A percentile compares a stretch with the other conserved stretches of the same genome.
Evolutionary conservation across 108 stramenopile genomes (phyloP).

Genomic region (Nitzschia sp.): DNA sequence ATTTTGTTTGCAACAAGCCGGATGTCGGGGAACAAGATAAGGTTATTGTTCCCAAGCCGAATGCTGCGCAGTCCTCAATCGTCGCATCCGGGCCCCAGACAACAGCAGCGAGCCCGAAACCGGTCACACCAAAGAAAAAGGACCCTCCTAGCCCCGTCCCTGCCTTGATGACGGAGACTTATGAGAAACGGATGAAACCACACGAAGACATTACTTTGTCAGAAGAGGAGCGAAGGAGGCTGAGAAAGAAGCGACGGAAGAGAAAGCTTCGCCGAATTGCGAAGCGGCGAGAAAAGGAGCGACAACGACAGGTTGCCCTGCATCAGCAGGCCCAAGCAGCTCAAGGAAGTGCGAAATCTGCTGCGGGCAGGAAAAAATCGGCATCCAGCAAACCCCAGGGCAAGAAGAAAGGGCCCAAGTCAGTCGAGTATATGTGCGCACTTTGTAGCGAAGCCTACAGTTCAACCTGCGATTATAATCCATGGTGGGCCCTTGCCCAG

Average conservation of each 20-base stretch:
- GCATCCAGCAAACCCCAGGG: conserved; percentile 6
- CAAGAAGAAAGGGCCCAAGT: conserved; percentile 60
- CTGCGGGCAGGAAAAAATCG: conserved; percentile 23
- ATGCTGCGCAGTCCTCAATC: background rate
- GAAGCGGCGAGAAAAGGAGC: conserved; percentile 35
- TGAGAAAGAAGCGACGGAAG: conserved; percentile 25
- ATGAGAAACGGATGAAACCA: background rate
- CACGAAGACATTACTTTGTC: conserved; percentile 10
- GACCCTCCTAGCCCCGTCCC: conserved; percentile 3
- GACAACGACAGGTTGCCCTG: conserved; percentile 27
- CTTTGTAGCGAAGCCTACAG: conserved; percentile 80
- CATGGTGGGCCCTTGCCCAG: conserved; percentile 83
- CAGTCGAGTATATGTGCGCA: conserved; percentile 83
- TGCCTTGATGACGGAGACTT: background rate
- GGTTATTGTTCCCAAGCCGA: background rate
- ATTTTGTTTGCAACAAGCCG: background rate
- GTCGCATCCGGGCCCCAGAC: background rate
- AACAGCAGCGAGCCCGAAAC: background rate
- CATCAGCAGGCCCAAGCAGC: conserved; percentile 29
- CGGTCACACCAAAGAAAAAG: background rate
- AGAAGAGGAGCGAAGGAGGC: conserved; percentile 31
- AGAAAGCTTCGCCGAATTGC: conserved; percentile 24
- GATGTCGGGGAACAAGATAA: background rate
- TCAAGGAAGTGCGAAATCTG: conserved; percentile 3
- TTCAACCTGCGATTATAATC: conserved; percentile 71